Evolutionary conservation across 2,329 filamentous ascomycete species (phyloP).

Genomic region (Fusarium anguioides): DNA sequence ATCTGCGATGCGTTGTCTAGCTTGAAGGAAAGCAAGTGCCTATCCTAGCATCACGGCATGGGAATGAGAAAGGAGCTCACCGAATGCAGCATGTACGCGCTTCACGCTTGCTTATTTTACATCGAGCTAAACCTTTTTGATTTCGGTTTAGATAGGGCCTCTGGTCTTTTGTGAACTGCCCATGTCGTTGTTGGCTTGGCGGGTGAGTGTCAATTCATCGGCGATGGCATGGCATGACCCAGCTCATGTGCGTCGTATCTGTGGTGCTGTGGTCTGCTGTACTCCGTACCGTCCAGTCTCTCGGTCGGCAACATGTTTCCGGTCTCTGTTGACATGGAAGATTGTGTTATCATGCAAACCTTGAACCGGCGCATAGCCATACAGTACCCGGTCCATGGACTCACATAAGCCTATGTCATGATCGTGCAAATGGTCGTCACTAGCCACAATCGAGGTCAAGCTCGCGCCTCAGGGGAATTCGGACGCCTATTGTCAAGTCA

Average conservation of each 20-base stretch:
- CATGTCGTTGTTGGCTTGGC: constrained; percentile 25
- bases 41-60: background rate
- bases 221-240: constrained; percentile 29
- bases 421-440: constrained; percentile 29
- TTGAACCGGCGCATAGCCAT: constrained; percentile 9
- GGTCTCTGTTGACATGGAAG: constrained; percentile 1
- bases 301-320: constrained; percentile 24
- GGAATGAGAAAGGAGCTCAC: constrained; percentile 7
- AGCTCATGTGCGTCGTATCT: constrained; percentile 4
- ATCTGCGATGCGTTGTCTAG: constrained; percentile 37
- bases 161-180: background rate
- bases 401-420: constrained; percentile 16
- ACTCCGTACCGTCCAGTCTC: background rate
- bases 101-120: constrained; percentile 7
- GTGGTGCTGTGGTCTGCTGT: background rate
- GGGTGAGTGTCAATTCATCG: constrained; percentile 31
- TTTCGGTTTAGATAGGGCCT: background rate
- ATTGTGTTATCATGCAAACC: constrained; percentile 22
- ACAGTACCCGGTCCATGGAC: background rate
- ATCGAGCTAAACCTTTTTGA: constrained; percentile 1
- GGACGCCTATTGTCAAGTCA: background rate
- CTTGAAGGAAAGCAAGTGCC: background rate
- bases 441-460: constrained; percentile 42
- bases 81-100: constrained; percentile 1
- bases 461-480: constrained; percentile 38